Evolutionary conservation across 2,329 filamentous ascomycete species (phyloP).

Genomic region (Bisporella sp.): DNA sequence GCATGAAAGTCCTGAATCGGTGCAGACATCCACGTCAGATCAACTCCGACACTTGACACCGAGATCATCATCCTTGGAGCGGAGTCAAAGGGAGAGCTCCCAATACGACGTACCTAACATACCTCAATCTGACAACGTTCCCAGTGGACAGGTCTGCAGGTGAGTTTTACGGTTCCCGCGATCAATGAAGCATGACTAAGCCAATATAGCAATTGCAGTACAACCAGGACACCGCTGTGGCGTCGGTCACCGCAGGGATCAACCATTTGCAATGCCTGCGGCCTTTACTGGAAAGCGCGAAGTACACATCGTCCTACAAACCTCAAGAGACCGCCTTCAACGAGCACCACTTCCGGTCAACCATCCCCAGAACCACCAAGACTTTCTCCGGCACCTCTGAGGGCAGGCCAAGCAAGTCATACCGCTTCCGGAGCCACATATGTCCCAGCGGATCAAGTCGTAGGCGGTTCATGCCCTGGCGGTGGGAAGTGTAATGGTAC

Average conservation of each 20-base stretch:
- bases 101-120: conserved; percentile 8
- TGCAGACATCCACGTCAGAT: conserved; percentile 9
- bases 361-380: conserved; percentile 19
- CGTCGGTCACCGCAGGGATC: conserved; percentile 85
- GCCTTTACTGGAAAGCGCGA: conserved; percentile 86
- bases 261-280: conserved; percentile 97
- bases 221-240: conserved; percentile 91
- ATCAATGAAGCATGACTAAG: conserved; percentile 10
- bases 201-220: conserved; percentile 75
- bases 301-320: conserved; percentile 89
- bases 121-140: conserved; percentile 15
- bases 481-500: conserved; percentile 95
- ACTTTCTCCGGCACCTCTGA: conserved; percentile 19
- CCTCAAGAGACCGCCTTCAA: conserved; percentile 66
- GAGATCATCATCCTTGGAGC: conserved; percentile 13
- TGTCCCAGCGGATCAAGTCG: conserved; percentile 67
- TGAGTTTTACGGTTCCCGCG: conserved; percentile 31
- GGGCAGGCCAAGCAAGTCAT: conserved; percentile 27
- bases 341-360: conserved; percentile 29
- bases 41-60: conserved; percentile 11
- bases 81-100: conserved; percentile 14
- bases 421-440: conserved; percentile 54
- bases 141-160: conserved; percentile 66
- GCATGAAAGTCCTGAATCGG: conserved; percentile 10
- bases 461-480: conserved; percentile 86